Evolutionary conservation across 768 basidiomycete genomes (phyloP), one percentile per base, ranked within the genome.

Genomic region (Hemileccinum impolitum): DNA sequence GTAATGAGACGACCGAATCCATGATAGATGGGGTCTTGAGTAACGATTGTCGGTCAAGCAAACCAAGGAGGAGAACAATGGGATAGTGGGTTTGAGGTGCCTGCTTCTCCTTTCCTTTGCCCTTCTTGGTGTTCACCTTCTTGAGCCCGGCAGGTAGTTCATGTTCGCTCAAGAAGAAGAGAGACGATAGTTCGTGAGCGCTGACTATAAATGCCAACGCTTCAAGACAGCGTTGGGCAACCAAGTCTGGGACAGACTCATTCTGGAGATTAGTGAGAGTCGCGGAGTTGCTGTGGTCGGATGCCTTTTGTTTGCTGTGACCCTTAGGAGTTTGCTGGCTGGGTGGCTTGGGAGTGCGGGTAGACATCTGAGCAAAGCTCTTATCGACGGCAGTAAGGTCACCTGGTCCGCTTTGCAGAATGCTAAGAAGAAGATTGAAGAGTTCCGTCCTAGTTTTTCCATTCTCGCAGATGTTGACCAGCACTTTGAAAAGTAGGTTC

Each of bases 401-500:
- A 15, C 90, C 92, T 3, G 94, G 87, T 13, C 95, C 95, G 58
- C 95, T 96, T 67, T 98, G 94, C 6, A 98, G 73, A 53, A 98
- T 91, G 52, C 82, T 87, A n/a, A 99, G 77, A 18, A 99, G 80
- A 13, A 97, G 79, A 62, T 94, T 96, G 76, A 99, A 90, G 19
- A 98, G 75, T 57, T 99, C 96, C 6, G 82, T 84, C 17, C 96
- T 80, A 0, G 95, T 94, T 61, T 87, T 90, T 3, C 82, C 73
- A 64, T 99, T 99, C 71, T 98, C 94, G 71, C 94, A 99, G 8
- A 99, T 76, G 64, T 98, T 95, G 54, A 92, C 85, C 31, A 99
- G 82, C 2, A 96, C 85, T 62, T 87, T 89, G 66, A 92, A 90
- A 12, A 99, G 76, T 19, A 89, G 70, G 42, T 80, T 86, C 71